Base-by-base conservation (phyloP, 2,329 filamentous ascomycete species). In the Neocucurbitaria cava region DNA sequence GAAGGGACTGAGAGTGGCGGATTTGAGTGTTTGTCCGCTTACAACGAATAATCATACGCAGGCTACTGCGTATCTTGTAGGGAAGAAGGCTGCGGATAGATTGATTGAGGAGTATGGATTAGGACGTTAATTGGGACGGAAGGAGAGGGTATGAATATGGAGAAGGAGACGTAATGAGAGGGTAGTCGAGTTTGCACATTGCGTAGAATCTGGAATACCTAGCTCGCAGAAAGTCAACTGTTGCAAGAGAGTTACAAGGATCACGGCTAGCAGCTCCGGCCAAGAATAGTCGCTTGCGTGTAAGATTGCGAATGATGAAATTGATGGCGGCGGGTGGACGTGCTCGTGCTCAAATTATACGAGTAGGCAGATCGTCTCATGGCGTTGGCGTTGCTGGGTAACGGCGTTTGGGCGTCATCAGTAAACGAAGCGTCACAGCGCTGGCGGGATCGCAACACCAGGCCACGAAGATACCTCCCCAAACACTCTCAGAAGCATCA, bases 1-100 rank as follows among this genome's bases (percentile, higher is more conserved):
- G 6, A 49, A 74, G 24, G 69, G 71, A 1, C 48, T 79, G 36
- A 62, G 78, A 21, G 72, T 79, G 1, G 75, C 77, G 17, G 77
- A 79, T 57, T 30, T 73, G 53, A 72, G 70, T 45, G 69, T 75
- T 28, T 68, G 65, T 35, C 70, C 72, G 15, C 33, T 76, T 21
- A 66, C 69, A 24, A 68, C 71, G 6, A 74, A 72, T 44, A 75
- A 75, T 46, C 72, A 74, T 51, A 72, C 71, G 10, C 69, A 74
- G 59, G 39, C 68, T 2, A 74, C 69, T 23, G 72, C 72, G 9
- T 76, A 75, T 61, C 46, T 75, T 28, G 55, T 75, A 15, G 71
- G 70, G 11, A 65, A 74, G 58, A 69, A 69, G 54, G 70, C 70
- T 13, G 67, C 69, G n/a, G 71, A 74, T 42, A 71, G 60, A 58